Percentiles rank a stretch among this genome's conserved stretches.
Conservation (phyloP, 2,329 filamentous ascomycete genomes). For the Canariomyces notabilis region DNA sequence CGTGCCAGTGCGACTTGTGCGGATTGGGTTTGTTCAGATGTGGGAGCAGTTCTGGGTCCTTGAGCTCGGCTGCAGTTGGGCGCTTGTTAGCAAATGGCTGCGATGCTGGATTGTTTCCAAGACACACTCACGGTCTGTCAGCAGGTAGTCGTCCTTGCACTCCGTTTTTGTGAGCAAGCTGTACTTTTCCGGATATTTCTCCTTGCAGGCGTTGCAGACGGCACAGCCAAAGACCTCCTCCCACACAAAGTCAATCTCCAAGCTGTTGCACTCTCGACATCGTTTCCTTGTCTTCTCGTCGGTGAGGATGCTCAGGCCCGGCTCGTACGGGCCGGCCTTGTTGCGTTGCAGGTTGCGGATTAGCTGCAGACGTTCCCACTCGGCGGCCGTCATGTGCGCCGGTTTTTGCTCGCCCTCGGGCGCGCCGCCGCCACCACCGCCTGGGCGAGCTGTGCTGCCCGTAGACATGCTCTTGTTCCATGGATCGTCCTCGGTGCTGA, state of each 20-base stretch:
- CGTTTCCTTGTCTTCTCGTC: constrained; percentile 61
- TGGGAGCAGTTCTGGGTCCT: constrained; percentile 78
- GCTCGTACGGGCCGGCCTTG: constrained; percentile 81
- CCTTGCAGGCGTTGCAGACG: constrained; percentile 82
- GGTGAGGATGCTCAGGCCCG: constrained; percentile 70
- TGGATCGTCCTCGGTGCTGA: constrained; percentile 87
- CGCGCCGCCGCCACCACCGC: constrained; percentile 31
- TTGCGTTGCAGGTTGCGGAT: constrained; percentile 66
- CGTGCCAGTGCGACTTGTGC: constrained; percentile 92
- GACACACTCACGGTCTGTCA: constrained; percentile 72
- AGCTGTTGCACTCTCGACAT: constrained; percentile 74
- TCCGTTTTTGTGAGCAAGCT: constrained; percentile 95
- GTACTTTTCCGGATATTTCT: constrained; percentile 86
- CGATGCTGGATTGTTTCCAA: neutral
- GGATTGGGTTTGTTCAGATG: constrained; percentile 88
- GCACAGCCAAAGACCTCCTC: constrained; percentile 72
- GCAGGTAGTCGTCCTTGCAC: constrained; percentile 86
- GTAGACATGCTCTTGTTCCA: constrained; percentile 68
- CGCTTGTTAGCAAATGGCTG: constrained; percentile 8
- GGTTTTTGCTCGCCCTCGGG: constrained; percentile 60
- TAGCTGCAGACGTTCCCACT: constrained; percentile 84
- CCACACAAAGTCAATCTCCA: constrained; percentile 96
- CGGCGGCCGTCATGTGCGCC: constrained; percentile 78
- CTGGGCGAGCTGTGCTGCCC: too few relatives aligned
- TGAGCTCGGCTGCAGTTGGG: constrained; percentile 67